These are phyloP conservation scores for Mucor plumbeus DNA, from an alignment of 371 early-diverging fungal genomes.

Conservation along the genomic window DNA sequence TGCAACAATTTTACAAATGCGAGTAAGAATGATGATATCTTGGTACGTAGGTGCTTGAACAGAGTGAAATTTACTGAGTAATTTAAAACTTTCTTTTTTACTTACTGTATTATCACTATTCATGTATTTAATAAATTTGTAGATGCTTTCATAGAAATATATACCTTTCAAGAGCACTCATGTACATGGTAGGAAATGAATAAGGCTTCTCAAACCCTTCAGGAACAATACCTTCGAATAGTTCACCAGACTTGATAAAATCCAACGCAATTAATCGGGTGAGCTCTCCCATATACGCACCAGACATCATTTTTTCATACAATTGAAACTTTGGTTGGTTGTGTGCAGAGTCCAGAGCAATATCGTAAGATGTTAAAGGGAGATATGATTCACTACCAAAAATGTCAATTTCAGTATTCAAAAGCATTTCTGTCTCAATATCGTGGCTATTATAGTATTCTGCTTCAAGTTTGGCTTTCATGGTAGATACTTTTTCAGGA, in stretches of 20 bases:
- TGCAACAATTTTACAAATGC: constrained; percentile 80
- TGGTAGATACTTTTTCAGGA: constrained; percentile 18
- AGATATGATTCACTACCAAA: constrained; percentile 67
- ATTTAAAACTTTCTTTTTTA: constrained; percentile 14
- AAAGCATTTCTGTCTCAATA: constrained; percentile 52
- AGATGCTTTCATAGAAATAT: too few relatives aligned
- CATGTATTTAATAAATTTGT: too few relatives aligned
- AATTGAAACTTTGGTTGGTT: constrained; percentile 64
- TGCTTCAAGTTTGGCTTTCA: constrained; percentile 13
- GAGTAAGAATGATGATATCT: constrained; percentile 32
- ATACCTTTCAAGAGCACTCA: constrained; percentile 15
- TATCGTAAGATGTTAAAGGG: constrained; percentile 72
- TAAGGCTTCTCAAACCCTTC: constrained; percentile 70
- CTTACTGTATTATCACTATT: constrained; percentile 9
- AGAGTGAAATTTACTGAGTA: constrained; percentile 7
- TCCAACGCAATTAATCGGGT: constrained; percentile 69
- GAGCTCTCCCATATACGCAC: constrained; percentile 83
- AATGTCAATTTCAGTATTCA: constrained; percentile 74
- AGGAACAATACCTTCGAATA: constrained; percentile 63
- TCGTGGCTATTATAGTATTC: constrained; percentile 36
- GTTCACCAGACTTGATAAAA: constrained; percentile 52
- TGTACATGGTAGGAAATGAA: constrained; percentile 75
- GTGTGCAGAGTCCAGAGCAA: constrained; percentile 60
- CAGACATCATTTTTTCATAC: constrained; percentile 84
- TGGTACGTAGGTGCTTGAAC: constrained; percentile 12